These are phyloP conservation scores for Wickerhamomyces kurtzmanii DNA, from an alignment of 805 yeast species.

Conservation along the genomic window DNA sequence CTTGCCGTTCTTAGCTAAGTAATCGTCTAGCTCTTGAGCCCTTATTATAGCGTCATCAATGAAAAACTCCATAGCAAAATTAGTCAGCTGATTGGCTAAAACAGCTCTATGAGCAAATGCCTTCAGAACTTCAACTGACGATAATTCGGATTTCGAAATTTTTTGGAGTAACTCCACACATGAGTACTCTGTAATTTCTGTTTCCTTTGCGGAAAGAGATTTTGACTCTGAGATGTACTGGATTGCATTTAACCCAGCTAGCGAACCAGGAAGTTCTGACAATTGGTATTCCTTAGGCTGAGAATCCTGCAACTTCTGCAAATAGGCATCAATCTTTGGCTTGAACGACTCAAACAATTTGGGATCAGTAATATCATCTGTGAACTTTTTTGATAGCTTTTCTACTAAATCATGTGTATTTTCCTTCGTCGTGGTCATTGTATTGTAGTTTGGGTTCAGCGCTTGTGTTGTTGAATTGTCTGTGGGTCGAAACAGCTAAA, in stretches of 20 bases:
- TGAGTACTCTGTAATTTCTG: conserved; percentile 12
- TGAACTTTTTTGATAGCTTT: too few species aligned
- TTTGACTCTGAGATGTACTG: conserved; percentile 6
- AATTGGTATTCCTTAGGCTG: conserved; percentile 15
- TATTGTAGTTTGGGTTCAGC: too few species aligned
- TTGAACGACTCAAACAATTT: too few species aligned
- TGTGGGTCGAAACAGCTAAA: too few species aligned
- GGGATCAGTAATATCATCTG: too few species aligned
- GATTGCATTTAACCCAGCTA: conserved; percentile 11
- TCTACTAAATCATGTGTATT: too few species aligned
- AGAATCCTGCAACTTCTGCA: conserved; percentile 9
- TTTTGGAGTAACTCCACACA: conserved; percentile 11
- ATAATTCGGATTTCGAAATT: conserved; percentile 8
- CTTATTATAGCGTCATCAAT: conserved; percentile 51
- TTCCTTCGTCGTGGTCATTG: too few species aligned
- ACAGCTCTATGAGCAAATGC: conserved; percentile 38
- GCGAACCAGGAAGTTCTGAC: too few species aligned
- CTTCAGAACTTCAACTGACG: conserved; percentile 10
- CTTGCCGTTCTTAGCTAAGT: conserved; percentile 34
- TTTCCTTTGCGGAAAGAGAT: conserved; percentile 9
- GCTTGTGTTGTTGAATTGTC: too few species aligned
- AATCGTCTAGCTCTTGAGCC: conserved; percentile 50
- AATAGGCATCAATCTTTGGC: conserved; percentile 16
- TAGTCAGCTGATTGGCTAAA: conserved; percentile 53
- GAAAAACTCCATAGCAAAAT: conserved; percentile 51